A percentile compares a stretch with the other conserved stretches of the same genome.
These are phyloP conservation scores for Trypanosoma platydactyli DNA, from an alignment of 208 protist genomes.

Conservation along the genomic window DNA sequence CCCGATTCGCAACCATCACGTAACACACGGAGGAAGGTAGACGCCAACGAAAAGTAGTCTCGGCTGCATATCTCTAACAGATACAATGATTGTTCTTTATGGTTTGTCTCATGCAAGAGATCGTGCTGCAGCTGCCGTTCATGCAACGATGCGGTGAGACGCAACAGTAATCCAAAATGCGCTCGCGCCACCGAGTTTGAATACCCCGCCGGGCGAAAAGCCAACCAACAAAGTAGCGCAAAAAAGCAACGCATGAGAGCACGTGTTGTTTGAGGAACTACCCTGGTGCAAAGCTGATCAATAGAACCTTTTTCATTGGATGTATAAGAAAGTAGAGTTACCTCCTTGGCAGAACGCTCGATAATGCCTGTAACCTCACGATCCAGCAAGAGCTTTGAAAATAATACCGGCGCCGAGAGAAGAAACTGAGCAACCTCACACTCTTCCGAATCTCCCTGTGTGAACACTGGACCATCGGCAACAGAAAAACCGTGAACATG, in stretches of 20 bases:
- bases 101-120: background rate
- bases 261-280: background rate
- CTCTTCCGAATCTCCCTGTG: background rate
- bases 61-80: slow-evolving; percentile 13
- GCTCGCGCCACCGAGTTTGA: background rate
- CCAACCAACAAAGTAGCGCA: slow-evolving; percentile 28
- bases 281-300: background rate
- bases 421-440: slow-evolving; percentile 24
- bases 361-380: slow-evolving; percentile 23
- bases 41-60: slow-evolving; percentile 10
- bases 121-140: background rate
- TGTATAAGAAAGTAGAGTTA: background rate
- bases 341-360: slow-evolving; percentile 11
- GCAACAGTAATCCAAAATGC: slow-evolving; percentile 23
- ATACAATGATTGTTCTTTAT: background rate
- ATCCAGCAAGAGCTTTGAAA: slow-evolving; percentile 22
- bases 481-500: background rate
- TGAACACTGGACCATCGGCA: background rate
- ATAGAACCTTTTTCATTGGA: background rate
- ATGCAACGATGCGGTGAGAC: slow-evolving; percentile 1
- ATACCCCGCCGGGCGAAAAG: slow-evolving; percentile 30
- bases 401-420: slow-evolving; percentile 20
- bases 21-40: slow-evolving; percentile 5
- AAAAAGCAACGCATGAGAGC: slow-evolving; percentile 23
- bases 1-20: slow-evolving; percentile 11